Evolutionary conservation across 352 stramenopile genomes (phyloP), one percentile per base, ranked within the genome.

Genomic region (Bremia lactucae): DNA sequence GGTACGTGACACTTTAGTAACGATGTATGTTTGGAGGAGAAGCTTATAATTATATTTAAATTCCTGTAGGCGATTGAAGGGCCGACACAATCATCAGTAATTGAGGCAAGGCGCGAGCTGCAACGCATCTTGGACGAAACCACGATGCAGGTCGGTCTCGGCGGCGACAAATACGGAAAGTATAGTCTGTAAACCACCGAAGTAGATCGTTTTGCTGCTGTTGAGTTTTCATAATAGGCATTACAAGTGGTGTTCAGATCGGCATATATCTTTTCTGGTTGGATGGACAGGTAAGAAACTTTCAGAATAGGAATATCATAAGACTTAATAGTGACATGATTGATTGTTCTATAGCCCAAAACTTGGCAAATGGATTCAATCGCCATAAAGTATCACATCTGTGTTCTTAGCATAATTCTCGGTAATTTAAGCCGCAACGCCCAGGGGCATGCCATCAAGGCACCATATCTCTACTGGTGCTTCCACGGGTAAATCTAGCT

Each of bases 61-160:
- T n/a, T n/a, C n/a, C n/a, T n/a, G 41, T 48, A 90, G 78, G 72
- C 71, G 7, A 94, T 94, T 40, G 78, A 89, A 52, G 81, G 74
- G 15, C 62, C 76, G 24, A 84, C 76, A 2, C 71, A 78, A 40
- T 52, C 62, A 22, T 71, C 81, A 3, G 81, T 94, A 38, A 34
- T 87, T 18, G 77, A 94, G 16, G 81, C 81, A 10, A 76, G 68
- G 38, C 61, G 72, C 39, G 81, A 94, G 42, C 49, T 94, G 46
- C 81, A 91, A 55, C 78, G 78, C 29, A 88, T 94, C 63, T 53
- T 94, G 65, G 77, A 94, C 44, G 81, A 94, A 63, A 91, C 79
- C 36, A 94, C 81, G 39, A 61, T 94, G 33, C 77, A 94, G 79
- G 78, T 94, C 15, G 81, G 81, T 15, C 62, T 94, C 21, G 66